Evolutionary conservation across 179 eudicot genomes (phyloP), one percentile per base, ranked within the genome.

Genomic region (Dionaea muscipula): DNA sequence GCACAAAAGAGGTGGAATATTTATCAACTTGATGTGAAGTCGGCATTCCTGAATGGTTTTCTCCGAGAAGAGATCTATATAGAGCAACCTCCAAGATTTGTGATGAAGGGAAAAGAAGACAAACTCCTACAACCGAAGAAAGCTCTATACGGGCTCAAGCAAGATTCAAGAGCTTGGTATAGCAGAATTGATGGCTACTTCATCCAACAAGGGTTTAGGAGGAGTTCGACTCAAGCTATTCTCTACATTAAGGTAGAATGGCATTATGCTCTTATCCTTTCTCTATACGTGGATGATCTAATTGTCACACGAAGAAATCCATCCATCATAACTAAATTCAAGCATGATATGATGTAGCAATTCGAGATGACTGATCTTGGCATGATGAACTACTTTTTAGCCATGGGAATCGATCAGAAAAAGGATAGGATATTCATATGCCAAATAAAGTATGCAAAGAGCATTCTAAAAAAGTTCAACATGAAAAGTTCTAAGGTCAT

Each of bases 291-390:
- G 3, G 16, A 15, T 15, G 16, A 4, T 17, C 45, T 40, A 3
- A 14, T 40, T 40, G 45, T 40, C 17, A 40, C 45, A 13, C 6
- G 45, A 40, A 40, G 16, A 2, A 40, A 40, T 17, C 2, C 19
- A 17, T 17, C 3, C 6, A 14, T 2, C 3, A 40, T 40, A 2
- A 12, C 3, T 2, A 15, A 3, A 17, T 40, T 40, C 8, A 15
- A 40, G 45, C 6, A 40, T 2, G 45, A 40, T 15, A 40, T 40
- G 45, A 40, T 4, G 45, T 17, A 15, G 11, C 17, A 14, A 13
- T 40, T 40, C 16, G 45, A 40, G 16, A 40, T 40, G 45, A 40
- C 17, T 40, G 45, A 40, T 40, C 45, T 40, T 40, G 45, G 45
- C 6, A 2, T 40, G 6, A 40, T 40, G 45, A 40, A 12, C n/a